These are phyloP conservation scores for Otatea glauca DNA, from an alignment of 176 grass and related monocot genomes.

Conservation along the genomic window DNA sequence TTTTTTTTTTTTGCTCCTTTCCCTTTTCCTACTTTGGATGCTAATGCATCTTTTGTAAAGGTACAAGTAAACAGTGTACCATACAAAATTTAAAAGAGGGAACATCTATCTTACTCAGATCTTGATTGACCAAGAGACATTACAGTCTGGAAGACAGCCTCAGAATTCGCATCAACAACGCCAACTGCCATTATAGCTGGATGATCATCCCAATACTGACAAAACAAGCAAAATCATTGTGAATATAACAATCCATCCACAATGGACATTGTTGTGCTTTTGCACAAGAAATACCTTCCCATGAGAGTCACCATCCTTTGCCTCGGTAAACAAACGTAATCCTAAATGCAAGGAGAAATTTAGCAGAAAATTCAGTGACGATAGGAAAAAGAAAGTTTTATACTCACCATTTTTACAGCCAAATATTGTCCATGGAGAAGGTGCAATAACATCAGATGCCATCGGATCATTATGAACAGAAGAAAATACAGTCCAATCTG, in stretches of 20 bases:
- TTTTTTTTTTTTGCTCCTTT: background rate
- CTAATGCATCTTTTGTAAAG: slow-evolving; percentile 3
- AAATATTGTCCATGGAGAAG: slow-evolving; percentile 95
- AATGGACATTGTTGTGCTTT: slow-evolving; percentile 20
- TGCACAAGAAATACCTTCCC: slow-evolving; percentile 60
- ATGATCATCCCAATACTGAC: slow-evolving; percentile 92
- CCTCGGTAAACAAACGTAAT: slow-evolving; percentile 92
- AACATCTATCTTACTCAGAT: slow-evolving; percentile 78
- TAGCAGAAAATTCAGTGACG: slow-evolving; percentile 32
- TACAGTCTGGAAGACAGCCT: slow-evolving; percentile 83
- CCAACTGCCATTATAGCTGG: slow-evolving; percentile 99
- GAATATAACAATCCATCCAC: slow-evolving; percentile 30
- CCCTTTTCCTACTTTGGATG: background rate
- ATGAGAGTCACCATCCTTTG: slow-evolving; percentile 77
- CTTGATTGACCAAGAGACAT: slow-evolving; percentile 96
- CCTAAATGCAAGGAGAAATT: slow-evolving; percentile 55
- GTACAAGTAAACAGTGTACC: background rate
- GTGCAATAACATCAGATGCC: slow-evolving; percentile 91
- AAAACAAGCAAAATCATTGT: slow-evolving; percentile 44
- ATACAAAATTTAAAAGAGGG: background rate
- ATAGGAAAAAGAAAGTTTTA: slow-evolving; percentile 31
- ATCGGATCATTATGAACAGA: slow-evolving; percentile 80
- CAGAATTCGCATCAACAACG: slow-evolving; percentile 87
- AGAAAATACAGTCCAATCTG: slow-evolving; percentile 96
- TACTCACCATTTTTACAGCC: slow-evolving; percentile 82